Percentiles rank a stretch among this genome's conserved stretches.
phyloP scores from a whole-genome alignment of 345 rosid species.

The Gossypium longicalyx region DNA sequence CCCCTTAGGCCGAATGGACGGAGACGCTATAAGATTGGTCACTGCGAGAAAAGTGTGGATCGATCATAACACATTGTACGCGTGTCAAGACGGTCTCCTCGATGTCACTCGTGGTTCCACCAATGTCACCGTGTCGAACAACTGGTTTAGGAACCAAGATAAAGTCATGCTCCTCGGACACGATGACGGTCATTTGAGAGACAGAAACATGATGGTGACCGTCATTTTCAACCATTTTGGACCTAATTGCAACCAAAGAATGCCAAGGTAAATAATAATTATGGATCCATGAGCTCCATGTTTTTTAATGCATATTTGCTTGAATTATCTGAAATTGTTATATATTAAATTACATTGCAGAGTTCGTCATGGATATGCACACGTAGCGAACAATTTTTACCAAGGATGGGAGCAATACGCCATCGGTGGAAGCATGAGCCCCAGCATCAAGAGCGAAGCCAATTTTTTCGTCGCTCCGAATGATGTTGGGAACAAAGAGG shows the following conservation, averaged over 20 bases:
- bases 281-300: no score
- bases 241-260: constrained; percentile 78
- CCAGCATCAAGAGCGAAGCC: constrained; percentile 72
- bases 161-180: constrained; percentile 88
- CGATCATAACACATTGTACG: constrained; percentile 64
- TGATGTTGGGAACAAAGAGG: constrained; percentile 34
- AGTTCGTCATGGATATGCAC: constrained; percentile 69
- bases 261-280: constrained; percentile 51
- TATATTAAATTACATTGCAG: constrained; percentile 24
- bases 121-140: constrained; percentile 56
- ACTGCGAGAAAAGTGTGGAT: constrained; percentile 65
- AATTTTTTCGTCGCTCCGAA: constrained; percentile 63
- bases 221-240: constrained; percentile 73
- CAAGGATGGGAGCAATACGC: constrained; percentile 83
- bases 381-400: constrained; percentile 65
- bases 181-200: constrained; percentile 54
- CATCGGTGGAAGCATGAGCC: constrained; percentile 78
- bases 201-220: constrained; percentile 63
- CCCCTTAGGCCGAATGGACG: constrained; percentile 50
- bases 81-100: constrained; percentile 58
- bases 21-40: constrained; percentile 64
- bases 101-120: constrained; percentile 67
- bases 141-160: constrained; percentile 74
- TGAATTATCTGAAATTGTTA: not conserved
- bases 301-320: not conserved